A percentile compares a stretch with the other conserved stretches of the same genome.
These are phyloP conservation scores for Coffea eugenioides DNA, from an alignment of 257 asterid species.

Conservation along the genomic window DNA sequence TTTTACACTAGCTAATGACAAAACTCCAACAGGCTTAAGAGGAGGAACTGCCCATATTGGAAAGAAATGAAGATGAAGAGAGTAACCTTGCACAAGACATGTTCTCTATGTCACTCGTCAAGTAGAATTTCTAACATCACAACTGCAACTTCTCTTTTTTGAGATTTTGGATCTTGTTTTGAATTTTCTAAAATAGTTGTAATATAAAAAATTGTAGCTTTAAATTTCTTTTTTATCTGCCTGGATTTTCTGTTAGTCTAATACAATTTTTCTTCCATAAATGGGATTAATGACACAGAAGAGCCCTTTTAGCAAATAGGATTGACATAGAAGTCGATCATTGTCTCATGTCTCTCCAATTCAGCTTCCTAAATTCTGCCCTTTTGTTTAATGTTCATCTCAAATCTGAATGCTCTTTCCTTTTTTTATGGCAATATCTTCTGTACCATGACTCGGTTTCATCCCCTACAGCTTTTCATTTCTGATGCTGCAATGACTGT, in stretches of 20 bases:
- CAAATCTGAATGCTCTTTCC: not conserved
- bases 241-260: too few species aligned
- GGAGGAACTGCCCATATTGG: not conserved
- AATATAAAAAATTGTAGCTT: too few species aligned
- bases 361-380: not conserved
- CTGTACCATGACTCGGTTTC: not conserved
- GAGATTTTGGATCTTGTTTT: too few species aligned
- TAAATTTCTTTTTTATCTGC: too few species aligned
- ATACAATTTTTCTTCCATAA: not conserved
- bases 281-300: too few species aligned
- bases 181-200: too few species aligned
- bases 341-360: not conserved
- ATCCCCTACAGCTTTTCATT: not conserved
- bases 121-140: not conserved
- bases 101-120: not conserved
- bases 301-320: not conserved
- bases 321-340: not conserved
- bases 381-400: not conserved
- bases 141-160: too few species aligned
- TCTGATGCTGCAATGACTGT: conserved; percentile 61
- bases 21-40: not conserved
- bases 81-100: not conserved
- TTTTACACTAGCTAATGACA: not conserved
- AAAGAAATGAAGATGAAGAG: not conserved
- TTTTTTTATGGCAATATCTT: not conserved